These are phyloP conservation scores for Suhomyces choctaworum DNA, from an alignment of 1,139 yeast species.

Conservation along the genomic window DNA sequence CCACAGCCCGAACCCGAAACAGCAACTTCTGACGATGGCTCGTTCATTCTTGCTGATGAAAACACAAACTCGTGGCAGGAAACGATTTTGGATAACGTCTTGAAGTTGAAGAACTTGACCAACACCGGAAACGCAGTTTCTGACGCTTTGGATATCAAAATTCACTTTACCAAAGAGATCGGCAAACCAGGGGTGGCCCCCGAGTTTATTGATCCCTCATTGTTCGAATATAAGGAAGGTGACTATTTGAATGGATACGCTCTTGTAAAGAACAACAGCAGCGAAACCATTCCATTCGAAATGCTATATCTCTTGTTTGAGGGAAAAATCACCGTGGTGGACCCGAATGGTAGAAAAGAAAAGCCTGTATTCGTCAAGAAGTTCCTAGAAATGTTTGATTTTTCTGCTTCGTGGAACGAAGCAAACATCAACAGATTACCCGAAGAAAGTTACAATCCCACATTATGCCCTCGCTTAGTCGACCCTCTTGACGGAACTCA, in stretches of 20 bases:
- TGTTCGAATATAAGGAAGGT: conserved; percentile 42
- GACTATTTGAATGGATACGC: conserved; percentile 43
- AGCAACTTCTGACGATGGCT: neutral
- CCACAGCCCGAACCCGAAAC: neutral
- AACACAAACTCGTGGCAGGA: conserved; percentile 35
- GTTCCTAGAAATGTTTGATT: conserved; percentile 47
- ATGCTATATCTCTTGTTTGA: conserved; percentile 47
- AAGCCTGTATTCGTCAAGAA: conserved; percentile 22
- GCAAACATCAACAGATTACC: conserved; percentile 35
- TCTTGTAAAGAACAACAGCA: conserved; percentile 28
- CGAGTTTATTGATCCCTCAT: conserved; percentile 33
- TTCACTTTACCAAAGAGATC: conserved; percentile 40
- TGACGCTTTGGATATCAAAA: conserved; percentile 28
- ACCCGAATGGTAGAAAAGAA: conserved; percentile 13
- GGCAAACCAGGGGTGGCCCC: conserved; percentile 32
- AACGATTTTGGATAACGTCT: conserved; percentile 42
- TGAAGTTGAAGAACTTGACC: conserved; percentile 36
- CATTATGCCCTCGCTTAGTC: conserved; percentile 17
- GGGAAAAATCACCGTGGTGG: conserved; percentile 30
- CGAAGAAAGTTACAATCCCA: conserved; percentile 24
- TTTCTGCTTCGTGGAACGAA: conserved; percentile 40
- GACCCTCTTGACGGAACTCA: conserved; percentile 34
- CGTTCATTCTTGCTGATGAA: conserved; percentile 35
- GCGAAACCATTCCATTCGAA: conserved; percentile 34
- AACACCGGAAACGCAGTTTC: conserved; percentile 29